Evolutionary conservation across 148 eudicot genomes (phyloP).

Genomic region (Heliamphora exappendiculata): DNA sequence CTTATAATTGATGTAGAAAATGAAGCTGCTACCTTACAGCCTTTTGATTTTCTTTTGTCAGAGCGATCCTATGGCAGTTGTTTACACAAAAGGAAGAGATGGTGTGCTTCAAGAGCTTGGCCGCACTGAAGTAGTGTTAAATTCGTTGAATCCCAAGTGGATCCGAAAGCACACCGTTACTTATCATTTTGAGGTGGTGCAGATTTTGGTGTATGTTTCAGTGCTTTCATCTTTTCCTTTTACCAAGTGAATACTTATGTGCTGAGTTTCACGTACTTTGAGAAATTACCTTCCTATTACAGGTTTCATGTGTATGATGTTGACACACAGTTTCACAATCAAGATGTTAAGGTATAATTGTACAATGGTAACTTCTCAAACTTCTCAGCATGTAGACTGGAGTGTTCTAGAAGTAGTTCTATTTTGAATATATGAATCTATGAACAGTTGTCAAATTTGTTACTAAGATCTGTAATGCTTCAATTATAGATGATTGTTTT

Average conservation of each 20-base stretch:
- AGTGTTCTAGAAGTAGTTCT: not conserved
- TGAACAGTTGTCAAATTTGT: not conserved
- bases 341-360: conserved; percentile 66
- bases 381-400: not conserved
- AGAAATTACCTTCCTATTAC: conserved; percentile 23
- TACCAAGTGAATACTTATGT: not conserved
- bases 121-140: conserved; percentile 85
- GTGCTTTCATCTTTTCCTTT: conserved; percentile 9
- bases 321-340: conserved; percentile 72
- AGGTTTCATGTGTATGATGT: conserved; percentile 93
- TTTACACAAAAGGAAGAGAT: conserved; percentile 74
- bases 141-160: conserved; percentile 85
- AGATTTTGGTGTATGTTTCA: conserved; percentile 74
- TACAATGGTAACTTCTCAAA: not conserved
- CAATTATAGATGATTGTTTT: not conserved
- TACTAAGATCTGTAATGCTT: not conserved
- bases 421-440: not conserved
- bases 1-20: not conserved
- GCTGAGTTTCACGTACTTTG: conserved; percentile 12
- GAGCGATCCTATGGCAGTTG: conserved; percentile 95
- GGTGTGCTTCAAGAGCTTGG: conserved; percentile 87
- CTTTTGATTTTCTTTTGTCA: conserved; percentile 29
- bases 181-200: conserved; percentile 87
- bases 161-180: conserved; percentile 54
- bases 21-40: conserved; percentile 3